These are phyloP conservation scores for Pilatotrama ljubarskyi DNA, from an alignment of 768 basidiomycete genomes.

Conservation along the genomic window DNA sequence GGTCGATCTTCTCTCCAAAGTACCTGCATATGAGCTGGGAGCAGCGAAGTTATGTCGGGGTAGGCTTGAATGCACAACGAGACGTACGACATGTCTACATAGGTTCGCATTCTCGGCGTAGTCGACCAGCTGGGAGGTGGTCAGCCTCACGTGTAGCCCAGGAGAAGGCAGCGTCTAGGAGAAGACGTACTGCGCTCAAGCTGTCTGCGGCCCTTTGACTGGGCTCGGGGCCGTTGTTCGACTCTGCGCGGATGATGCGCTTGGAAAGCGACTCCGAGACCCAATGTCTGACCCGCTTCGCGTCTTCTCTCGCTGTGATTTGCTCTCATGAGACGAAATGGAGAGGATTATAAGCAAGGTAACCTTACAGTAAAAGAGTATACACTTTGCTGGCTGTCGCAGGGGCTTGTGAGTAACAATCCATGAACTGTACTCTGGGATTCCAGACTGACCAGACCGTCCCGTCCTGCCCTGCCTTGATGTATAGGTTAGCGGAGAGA, in stretches of 20 bases:
- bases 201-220: constrained; percentile 71
- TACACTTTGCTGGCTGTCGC: constrained; percentile 71
- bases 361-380: constrained; percentile 76
- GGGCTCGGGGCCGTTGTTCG: constrained; percentile 52
- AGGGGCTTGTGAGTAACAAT: neutral
- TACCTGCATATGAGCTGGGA: constrained; percentile 72
- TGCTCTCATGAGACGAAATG: neutral
- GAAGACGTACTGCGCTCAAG: constrained; percentile 51
- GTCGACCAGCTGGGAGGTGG: constrained; percentile 40
- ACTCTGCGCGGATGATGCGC: constrained; percentile 44
- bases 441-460: constrained; percentile 54
- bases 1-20: constrained; percentile 71
- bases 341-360: neutral
- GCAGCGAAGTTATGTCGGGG: neutral
- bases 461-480: constrained; percentile 76
- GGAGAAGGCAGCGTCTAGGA: constrained; percentile 27
- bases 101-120: constrained; percentile 58
- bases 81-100: constrained; percentile 73
- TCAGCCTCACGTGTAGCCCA: neutral
- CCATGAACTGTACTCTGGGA: neutral
- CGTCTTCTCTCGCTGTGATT: constrained; percentile 72
- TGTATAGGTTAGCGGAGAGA: constrained; percentile 8
- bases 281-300: constrained; percentile 51
- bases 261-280: constrained; percentile 48
- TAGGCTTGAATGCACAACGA: neutral